Evolutionary conservation across 345 rosid species (phyloP), one percentile per base, ranked within the genome.

Genomic region (Pistacia vera): DNA sequence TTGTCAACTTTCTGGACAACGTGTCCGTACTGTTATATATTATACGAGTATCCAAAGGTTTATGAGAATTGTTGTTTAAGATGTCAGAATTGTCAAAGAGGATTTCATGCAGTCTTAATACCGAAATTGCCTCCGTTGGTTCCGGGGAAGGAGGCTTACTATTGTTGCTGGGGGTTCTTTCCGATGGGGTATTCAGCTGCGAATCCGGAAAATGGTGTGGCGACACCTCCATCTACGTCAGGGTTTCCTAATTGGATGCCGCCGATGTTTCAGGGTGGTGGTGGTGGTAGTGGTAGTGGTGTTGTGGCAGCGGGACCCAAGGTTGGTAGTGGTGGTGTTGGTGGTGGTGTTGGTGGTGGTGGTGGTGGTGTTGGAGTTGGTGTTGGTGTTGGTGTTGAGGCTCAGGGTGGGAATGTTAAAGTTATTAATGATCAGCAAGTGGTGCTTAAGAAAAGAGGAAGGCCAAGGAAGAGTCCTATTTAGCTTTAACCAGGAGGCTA

Each of bases 121-220:
- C 80, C 82, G 33, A 81, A 89, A 3, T 72, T 92, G 76, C 99
- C 99, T 17, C 97, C 97, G 0, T 36, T 87, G 69, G 87, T 92
- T 1, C 97, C 94, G 1, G 99, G 98, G 0, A 85, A 83, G 78
- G 99, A 93, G 2, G 92, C 91, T 33, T 93, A 93, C 78, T 92
- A 89, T 48, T 96, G 97, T 66, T 84, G 95, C 67, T 93, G 97
- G 99, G 95, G 94, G 0, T 86, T 88, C 51, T 96, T 96, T 17
- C 99, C 97, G 2, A 61, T 96, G 77, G 97, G 97, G 13, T 96
- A 84, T 48, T 80, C 70, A 4, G 61, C 68, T 49, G 86, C 81
- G 9, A 67, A 35, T 65, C 82, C 16, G 84, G 71, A 17, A 60
- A 62, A 14, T 72, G 85, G 66, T 12, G 66, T 63, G 64, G n/a